A percentile compares a stretch with the other conserved stretches of the same genome.
These are phyloP conservation scores for Amaranthus cruentus DNA, from an alignment of 148 eudicot species.

Conservation along the genomic window DNA sequence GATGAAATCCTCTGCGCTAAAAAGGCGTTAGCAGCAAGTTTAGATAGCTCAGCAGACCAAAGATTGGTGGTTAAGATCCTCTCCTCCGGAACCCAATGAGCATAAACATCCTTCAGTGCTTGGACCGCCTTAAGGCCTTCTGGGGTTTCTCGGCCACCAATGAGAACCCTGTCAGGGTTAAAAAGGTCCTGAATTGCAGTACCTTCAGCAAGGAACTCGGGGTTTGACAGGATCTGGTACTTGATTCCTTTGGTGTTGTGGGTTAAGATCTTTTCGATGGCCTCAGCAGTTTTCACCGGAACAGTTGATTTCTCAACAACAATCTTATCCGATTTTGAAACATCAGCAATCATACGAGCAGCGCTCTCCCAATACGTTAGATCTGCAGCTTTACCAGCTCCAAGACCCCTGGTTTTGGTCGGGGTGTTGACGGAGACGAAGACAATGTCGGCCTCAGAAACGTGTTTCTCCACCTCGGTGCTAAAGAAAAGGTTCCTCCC, in stretches of 20 bases:
- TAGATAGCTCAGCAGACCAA: slow-evolving; percentile 92
- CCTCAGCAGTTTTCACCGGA: slow-evolving; percentile 82
- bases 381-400: slow-evolving; percentile 67
- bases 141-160: slow-evolving; percentile 80
- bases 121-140: slow-evolving; percentile 65
- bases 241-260: slow-evolving; percentile 66
- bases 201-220: slow-evolving; percentile 85
- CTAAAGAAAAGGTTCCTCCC: slow-evolving; percentile 80
- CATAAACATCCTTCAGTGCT: slow-evolving; percentile 58
- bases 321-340: slow-evolving; percentile 68
- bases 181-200: slow-evolving; percentile 73
- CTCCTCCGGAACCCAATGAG: slow-evolving; percentile 84
- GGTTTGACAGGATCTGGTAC: slow-evolving; percentile 67
- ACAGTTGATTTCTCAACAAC: slow-evolving; percentile 81
- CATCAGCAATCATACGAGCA: slow-evolving; percentile 84
- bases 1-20: slow-evolving; percentile 66
- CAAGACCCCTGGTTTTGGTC: slow-evolving; percentile 54
- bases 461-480: slow-evolving; percentile 73
- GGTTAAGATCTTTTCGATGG: slow-evolving; percentile 72
- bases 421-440: slow-evolving; percentile 62
- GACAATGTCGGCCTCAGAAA: slow-evolving; percentile 67
- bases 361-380: slow-evolving; percentile 77
- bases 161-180: slow-evolving; percentile 73
- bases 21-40: slow-evolving; percentile 83
- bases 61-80: slow-evolving; percentile 66